Base-by-base conservation (phyloP, 192 early-diverging fungal species). In the Backusella circina region DNA sequence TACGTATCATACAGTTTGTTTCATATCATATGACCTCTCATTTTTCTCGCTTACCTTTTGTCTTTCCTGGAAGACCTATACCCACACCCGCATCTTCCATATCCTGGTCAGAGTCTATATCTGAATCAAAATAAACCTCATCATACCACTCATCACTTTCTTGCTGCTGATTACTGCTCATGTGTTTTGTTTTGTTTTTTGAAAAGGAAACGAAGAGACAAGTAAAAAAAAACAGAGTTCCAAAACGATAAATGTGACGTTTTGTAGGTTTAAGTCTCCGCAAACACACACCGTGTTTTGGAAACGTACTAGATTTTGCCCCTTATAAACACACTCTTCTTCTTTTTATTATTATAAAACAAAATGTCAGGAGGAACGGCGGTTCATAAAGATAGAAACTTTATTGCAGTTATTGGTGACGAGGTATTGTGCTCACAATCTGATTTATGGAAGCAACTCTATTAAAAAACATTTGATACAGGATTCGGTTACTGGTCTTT, bases 401-500 rank as follows among this genome's bases (percentile, higher is more conserved):
- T 89, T 66, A 82, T 90, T 73, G 88, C 89, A 65, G 86, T 90
- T 64, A 88, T 90, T 69, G 91, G 89, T 73, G 91, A 92, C 72
- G 88, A 95, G 77, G 86, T 87, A 76, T 16, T 18, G 18, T 47
- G n/a, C n/a, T n/a, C n/a, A n/a, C 18, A 47, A 7, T 1, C 16
- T 47, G 44, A n/a, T n/a, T 47, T 35, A 35, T 35, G n/a, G 33
- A 35, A 5, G 33, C 33, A 51, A 10, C 5, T 32, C 13, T 6
- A 18, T 31, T 33, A 66, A 15, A 32, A 33, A 57, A 39, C 38
- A 37, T 31, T 35, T 51, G 0, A 18, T 35, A 33, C 57, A 87
- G 89, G 94, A 95, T 83, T 91, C 93, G 9, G 93, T 99, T 38
- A 99, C 98, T 5, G 98, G 98, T 50, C 89, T 99, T 72, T 86